Evolutionary conservation across 1,139 yeast species (phyloP).

Genomic region (Candida labiduridarum): DNA sequence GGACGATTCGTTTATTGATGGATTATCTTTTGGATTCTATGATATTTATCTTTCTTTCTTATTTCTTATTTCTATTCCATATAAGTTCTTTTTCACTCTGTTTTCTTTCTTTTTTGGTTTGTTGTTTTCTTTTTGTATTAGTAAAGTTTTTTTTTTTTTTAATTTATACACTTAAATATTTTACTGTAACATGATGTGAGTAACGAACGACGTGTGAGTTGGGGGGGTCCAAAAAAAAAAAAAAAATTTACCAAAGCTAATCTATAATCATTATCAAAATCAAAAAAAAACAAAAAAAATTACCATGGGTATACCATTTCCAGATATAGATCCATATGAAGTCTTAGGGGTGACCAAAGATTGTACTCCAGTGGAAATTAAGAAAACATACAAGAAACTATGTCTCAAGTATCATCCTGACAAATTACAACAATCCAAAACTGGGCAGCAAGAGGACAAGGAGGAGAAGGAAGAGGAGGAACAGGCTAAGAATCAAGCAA

Average conservation of each 20-base stretch:
- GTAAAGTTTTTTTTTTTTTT: background rate
- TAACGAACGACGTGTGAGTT: background rate
- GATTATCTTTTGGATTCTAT: background rate
- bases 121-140: conserved; percentile 2
- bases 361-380: conserved; percentile 58
- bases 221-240: background rate
- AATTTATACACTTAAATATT: background rate
- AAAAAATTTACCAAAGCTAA: background rate
- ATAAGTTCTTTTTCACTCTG: background rate
- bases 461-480: no score
- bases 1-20: no score
- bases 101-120: background rate
- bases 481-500: conserved; percentile 22
- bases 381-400: conserved; percentile 68
- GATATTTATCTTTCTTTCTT: background rate
- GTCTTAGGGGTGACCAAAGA: conserved; percentile 46
- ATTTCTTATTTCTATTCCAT: background rate
- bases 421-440: conserved; percentile 49
- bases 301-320: conserved; percentile 45
- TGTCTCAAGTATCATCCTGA: conserved; percentile 83
- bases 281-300: background rate
- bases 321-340: conserved; percentile 69
- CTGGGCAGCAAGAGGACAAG: no score
- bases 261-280: background rate
- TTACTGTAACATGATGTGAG: background rate